Base-by-base conservation (phyloP, 2,329 filamentous ascomycete species). In the Aspergillus persii region DNA sequence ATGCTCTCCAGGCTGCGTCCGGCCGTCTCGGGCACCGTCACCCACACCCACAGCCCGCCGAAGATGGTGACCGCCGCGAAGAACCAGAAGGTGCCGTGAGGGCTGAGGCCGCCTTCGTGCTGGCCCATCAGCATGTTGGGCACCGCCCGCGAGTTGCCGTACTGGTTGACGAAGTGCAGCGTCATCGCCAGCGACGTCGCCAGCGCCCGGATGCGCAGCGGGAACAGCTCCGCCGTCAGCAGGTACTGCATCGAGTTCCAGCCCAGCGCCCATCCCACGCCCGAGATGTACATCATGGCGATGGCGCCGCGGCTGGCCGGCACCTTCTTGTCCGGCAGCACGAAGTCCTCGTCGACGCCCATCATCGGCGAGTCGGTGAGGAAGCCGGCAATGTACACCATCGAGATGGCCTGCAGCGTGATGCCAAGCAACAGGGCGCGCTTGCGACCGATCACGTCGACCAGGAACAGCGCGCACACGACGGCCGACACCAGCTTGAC, bases 211-310 rank as follows among this genome's bases (percentile, higher is more conserved):
- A 93, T 86, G 3, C 89, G 84, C 8, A 92, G 81, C 0, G 90
- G 89, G 77, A 91, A 93, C 61, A 93, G 82, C 70, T 93, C 90
- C 1, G 89, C 88, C 12, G 89, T 91, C 57, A 93, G 83, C 3
- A 93, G 81, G 71, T 92, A 93, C 75, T 92, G 89, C 81, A 91
- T 89, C 1, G 82, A 85, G 76, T 91, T 91, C 88, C 86, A 92
- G 39, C 84, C 87, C 2, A 89, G 76, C 2, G 88, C 87, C 87
- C 88, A 90, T 1, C 88, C 88, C 58, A 85, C 81, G 2, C 87
- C 88, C 0, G 83, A 87, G 23, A 91, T 54, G 71, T 89, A 91
- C 64, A 91, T 90, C 85, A 90, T 89, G 51, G 86, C 87, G 59
- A 91, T 86, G 11, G 89, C 90, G 3, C 71, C 71, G 27, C 82